Conservation (phyloP, 208 protist genomes). For the Strigomonas culicis region DNA sequence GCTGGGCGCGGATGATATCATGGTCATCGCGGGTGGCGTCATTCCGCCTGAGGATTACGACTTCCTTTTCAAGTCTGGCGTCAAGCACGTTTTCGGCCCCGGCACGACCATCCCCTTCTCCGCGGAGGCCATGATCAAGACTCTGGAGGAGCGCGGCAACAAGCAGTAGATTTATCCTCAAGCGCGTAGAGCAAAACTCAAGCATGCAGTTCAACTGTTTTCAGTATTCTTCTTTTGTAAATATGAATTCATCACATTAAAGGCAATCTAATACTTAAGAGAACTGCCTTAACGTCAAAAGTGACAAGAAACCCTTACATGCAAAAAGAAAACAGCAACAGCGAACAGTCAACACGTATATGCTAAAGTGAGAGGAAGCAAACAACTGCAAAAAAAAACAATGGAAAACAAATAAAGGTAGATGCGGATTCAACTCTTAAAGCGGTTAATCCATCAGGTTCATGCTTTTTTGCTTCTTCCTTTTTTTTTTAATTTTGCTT, state of each 20-base stretch:
- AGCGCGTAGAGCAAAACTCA: conserved; percentile 20
- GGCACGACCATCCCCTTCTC: conserved; percentile 60
- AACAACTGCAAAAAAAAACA: conserved; percentile 5
- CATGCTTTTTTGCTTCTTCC: conserved; percentile 1
- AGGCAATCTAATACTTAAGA: not conserved
- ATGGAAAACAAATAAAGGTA: conserved; percentile 11
- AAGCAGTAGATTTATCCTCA: too few relatives aligned
- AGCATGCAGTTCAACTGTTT: conserved; percentile 9
- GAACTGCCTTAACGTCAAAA: not conserved
- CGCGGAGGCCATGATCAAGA: conserved; percentile 42
- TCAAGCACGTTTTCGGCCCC: conserved; percentile 93
- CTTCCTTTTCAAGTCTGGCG: conserved; percentile 90
- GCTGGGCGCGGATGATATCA: conserved; percentile 54
- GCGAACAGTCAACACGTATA: conserved; percentile 4
- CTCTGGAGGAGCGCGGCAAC: conserved; percentile 41
- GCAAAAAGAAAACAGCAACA: too few relatives aligned
- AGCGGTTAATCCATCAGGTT: not conserved
- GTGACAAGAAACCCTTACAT: conserved; percentile 9
- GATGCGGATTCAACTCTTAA: conserved; percentile 17
- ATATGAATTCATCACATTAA: not conserved
- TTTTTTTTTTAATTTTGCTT: conserved; percentile 3
- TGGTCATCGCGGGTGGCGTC: conserved; percentile 83
- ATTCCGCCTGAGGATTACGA: conserved; percentile 93
- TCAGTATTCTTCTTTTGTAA: conserved; percentile 13
- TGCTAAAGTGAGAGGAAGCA: not conserved